Conservation (phyloP, 1,284 basidiomycete species). For the Polyporus tsugae region DNA sequence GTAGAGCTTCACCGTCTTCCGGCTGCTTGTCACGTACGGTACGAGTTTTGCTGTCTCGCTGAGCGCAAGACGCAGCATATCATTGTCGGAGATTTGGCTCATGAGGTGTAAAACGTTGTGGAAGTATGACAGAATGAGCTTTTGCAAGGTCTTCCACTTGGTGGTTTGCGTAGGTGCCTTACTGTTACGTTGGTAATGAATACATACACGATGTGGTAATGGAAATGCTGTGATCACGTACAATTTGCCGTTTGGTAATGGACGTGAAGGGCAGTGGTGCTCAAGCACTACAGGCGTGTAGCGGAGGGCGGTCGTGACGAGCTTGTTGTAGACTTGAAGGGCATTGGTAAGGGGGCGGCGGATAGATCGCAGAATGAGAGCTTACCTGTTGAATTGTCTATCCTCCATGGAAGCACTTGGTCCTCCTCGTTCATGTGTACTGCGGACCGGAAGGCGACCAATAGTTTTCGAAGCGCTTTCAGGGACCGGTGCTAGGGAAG, state of each 20-base stretch:
- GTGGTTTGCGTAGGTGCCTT: constrained; percentile 80
- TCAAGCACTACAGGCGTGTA: constrained; percentile 92
- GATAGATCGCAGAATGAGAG: not conserved
- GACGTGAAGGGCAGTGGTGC: constrained; percentile 91
- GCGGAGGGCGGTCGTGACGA: constrained; percentile 87
- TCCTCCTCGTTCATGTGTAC: constrained; percentile 91
- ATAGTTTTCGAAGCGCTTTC: constrained; percentile 83
- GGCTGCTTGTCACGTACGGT: constrained; percentile 85
- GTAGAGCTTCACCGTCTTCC: constrained; percentile 86
- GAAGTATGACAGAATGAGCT: constrained; percentile 90
- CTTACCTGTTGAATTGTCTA: constrained; percentile 80
- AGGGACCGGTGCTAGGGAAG: constrained; percentile 80
- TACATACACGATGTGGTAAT: not conserved
- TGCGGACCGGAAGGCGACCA: constrained; percentile 91
- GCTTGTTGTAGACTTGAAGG: constrained; percentile 86
- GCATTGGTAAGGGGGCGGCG: not conserved
- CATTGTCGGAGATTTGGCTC: constrained; percentile 76
- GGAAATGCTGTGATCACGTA: constrained; percentile 48
- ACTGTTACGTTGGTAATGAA: constrained; percentile 47
- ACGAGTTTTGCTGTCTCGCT: constrained; percentile 87
- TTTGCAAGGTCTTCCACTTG: constrained; percentile 85
- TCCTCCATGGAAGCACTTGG: constrained; percentile 79
- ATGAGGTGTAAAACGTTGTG: constrained; percentile 85
- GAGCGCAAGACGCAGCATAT: constrained; percentile 77
- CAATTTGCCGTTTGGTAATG: constrained; percentile 85